Evolutionary conservation across 805 yeast genomes (phyloP), one percentile per base, ranked within the genome.

Genomic region (Brettanomyces sp.): DNA sequence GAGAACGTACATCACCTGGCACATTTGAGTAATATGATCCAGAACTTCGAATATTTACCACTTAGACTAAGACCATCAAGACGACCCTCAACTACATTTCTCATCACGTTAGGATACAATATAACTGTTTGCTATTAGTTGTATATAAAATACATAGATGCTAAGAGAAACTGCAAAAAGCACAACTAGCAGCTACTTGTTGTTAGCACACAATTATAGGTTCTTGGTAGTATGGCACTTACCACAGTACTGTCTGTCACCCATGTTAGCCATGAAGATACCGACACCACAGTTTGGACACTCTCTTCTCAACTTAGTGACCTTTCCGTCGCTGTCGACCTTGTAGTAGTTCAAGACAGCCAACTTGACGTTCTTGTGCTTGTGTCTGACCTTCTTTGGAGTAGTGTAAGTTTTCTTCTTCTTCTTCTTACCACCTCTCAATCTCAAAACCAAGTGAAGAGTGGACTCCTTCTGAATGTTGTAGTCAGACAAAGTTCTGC

Each of bases 381-480:
- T 90, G 95, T 93, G 98, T 79, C 77, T 87, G 79, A 93, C 87
- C 85, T 90, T 95, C 90, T 93, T 93, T 81, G 99, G 99, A 70
- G 98, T 91, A 79, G 98, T 91, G 91, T 91, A 93, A 72, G 89
- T 97, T 95, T 91, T 91, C 96, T 93, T 93, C 93, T 93, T 93
- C 84, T 96, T 91, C 93, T 93, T 93, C 87, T 90, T 93, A 80
- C 96, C 96, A 63, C 68, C 96, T 82, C 96, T 87, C 74, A 89
- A 83, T 83, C 96, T 90, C 56, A 90, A 79, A 62, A 90, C 96
- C 73, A 90, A 80, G 72, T 90, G 97, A 54, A 91, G 74, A 57
- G 99, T 91, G 54, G 99, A 91, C 80, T 91, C 99, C 85, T 91
- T 91, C 79, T 91, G 98, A 77, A 91, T 93, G 89, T 91, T 91